Evolutionary conservation across 192 early-diverging fungal genomes (phyloP).

Genomic region (Dissophora globulifera): DNA sequence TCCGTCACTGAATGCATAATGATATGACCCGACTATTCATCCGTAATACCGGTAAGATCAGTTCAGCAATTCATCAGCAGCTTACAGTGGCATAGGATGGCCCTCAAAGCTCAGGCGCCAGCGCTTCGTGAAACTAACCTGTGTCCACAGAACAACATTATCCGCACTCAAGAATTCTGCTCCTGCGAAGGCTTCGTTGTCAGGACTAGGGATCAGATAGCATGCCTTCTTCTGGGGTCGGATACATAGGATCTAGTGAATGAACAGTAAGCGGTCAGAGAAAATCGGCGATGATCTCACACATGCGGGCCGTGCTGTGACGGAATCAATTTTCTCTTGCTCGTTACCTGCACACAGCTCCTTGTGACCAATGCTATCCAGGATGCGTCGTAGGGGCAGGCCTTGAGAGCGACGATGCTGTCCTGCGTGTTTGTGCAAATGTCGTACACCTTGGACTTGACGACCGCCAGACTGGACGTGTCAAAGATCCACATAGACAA

Average conservation of each 20-base stretch:
- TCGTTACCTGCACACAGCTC: constrained; percentile 20
- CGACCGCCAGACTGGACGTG: constrained; percentile 50
- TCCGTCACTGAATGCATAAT: constrained; percentile 17
- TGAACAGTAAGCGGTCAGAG: too few relatives aligned
- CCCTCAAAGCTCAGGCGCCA: too few relatives aligned
- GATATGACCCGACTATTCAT: constrained; percentile 28
- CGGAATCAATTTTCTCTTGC: too few relatives aligned
- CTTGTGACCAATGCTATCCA: constrained; percentile 25
- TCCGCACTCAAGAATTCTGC: constrained; percentile 49
- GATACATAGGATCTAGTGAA: constrained; percentile 29
- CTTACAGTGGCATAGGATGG: too few relatives aligned
- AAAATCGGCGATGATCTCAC: too few relatives aligned
- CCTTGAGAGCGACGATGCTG: constrained; percentile 12
- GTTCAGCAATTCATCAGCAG: too few relatives aligned
- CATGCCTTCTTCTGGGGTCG: constrained; percentile 23
- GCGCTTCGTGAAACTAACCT: too few relatives aligned
- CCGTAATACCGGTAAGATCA: too few relatives aligned
- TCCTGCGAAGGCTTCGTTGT: constrained; percentile 39
- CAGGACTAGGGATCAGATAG: constrained; percentile 23
- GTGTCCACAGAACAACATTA: constrained; percentile 54
- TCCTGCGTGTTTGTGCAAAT: constrained; percentile 20
- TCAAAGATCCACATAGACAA: constrained; percentile 67
- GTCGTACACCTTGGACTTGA: constrained; percentile 53
- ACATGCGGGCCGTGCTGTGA: too few relatives aligned
- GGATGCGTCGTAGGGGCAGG: constrained; percentile 8